Percentiles rank a stretch among this genome's conserved stretches.
These are phyloP conservation scores for Xylariales sp. DNA, from an alignment of 2,329 filamentous ascomycete genomes.

Conservation along the genomic window DNA sequence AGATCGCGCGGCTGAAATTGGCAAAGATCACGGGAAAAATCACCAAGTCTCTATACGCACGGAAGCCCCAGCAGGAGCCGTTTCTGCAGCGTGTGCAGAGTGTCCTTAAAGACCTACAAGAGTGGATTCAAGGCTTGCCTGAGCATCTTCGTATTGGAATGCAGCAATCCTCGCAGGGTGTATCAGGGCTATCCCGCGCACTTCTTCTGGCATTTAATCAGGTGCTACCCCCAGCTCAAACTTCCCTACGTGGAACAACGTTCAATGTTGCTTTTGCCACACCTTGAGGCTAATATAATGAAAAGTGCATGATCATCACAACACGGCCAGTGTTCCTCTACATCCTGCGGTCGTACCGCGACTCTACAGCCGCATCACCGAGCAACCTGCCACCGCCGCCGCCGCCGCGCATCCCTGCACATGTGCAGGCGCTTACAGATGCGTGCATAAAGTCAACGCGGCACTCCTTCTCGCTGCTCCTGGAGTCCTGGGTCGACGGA, in stretches of 20 bases:
- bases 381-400: background rate
- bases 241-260: no score
- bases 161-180: background rate
- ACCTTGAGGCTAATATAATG: background rate
- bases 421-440: conserved; percentile 33
- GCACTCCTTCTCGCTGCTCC: conserved; percentile 36
- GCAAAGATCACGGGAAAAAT: conserved; percentile 25
- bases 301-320: conserved; percentile 26
- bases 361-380: conserved; percentile 9
- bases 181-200: conserved; percentile 1
- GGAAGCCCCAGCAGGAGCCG: conserved; percentile 16
- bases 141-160: conserved; percentile 21
- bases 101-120: conserved; percentile 24
- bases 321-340: conserved; percentile 30
- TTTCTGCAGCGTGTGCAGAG: conserved; percentile 27
- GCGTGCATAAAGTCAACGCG: conserved; percentile 40
- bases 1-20: conserved; percentile 31
- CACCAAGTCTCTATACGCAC: conserved; percentile 26
- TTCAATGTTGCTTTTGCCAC: background rate
- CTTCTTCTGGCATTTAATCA: conserved; percentile 12
- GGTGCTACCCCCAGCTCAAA: background rate
- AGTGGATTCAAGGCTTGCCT: conserved; percentile 29
- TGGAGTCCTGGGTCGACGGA: conserved; percentile 40
- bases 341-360: conserved; percentile 24
- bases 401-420: conserved; percentile 21